Percentiles rank a stretch among this genome's conserved stretches.
These are phyloP conservation scores for Hypoxylon perforatum DNA, from an alignment of 495 filamentous ascomycete genomes.

Conservation along the genomic window DNA sequence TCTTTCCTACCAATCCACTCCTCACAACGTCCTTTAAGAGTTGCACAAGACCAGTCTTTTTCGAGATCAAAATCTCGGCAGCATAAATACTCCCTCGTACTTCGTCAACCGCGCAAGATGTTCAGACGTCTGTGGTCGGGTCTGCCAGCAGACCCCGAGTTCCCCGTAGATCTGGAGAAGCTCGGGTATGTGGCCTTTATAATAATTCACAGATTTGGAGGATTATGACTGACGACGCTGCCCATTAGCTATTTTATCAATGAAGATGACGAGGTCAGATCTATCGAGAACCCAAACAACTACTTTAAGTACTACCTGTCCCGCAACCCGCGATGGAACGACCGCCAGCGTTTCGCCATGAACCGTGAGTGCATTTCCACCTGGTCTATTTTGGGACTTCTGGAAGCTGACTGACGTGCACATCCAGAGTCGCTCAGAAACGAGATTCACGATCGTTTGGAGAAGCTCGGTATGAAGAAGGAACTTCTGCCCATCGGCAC, in stretches of 20 bases:
- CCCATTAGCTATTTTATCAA: slow-evolving; percentile 74
- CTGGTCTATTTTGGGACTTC: slow-evolving; percentile 1
- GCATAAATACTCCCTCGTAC: too few species aligned
- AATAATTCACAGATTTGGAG: slow-evolving; percentile 21
- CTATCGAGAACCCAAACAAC: slow-evolving; percentile 69
- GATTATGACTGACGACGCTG: slow-evolving; percentile 19
- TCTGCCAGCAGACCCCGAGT: slow-evolving; percentile 77
- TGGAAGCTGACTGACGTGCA: slow-evolving; percentile 1
- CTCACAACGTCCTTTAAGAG: too few species aligned
- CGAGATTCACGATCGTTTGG: slow-evolving; percentile 70
- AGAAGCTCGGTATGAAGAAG: slow-evolving; percentile 63
- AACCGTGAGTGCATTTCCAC: slow-evolving; percentile 62
- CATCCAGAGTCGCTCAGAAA: slow-evolving; percentile 69
- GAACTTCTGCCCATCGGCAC: slow-evolving; percentile 68
- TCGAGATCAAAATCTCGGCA: too few species aligned
- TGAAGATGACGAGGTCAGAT: slow-evolving; percentile 75
- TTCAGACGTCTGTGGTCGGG: slow-evolving; percentile 70
- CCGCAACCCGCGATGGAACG: slow-evolving; percentile 77
- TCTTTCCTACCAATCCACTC: background rate
- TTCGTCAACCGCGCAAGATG: slow-evolving; percentile 58
- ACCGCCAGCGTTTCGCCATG: slow-evolving; percentile 74
- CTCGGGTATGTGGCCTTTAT: slow-evolving; percentile 70
- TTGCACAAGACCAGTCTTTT: too few species aligned
- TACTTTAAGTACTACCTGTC: slow-evolving; percentile 79
- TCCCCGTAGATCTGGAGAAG: slow-evolving; percentile 68